Percentiles rank a stretch among this genome's conserved stretches.
Evolutionary conservation across 352 stramenopile genomes (phyloP).

Genomic region (Elongisporangium undulatum): DNA sequence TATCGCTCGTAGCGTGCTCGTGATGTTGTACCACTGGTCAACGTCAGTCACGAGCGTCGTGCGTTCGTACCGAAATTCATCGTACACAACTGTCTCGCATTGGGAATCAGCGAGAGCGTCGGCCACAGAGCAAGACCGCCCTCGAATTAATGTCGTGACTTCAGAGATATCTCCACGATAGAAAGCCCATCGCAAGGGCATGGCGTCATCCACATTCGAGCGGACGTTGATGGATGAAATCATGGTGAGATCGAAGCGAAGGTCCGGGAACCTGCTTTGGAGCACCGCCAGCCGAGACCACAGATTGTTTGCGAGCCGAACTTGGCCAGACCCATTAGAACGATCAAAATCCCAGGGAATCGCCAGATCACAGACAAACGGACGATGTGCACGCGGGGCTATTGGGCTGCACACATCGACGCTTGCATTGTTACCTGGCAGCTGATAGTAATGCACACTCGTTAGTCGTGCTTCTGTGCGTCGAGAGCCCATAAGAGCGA

Average conservation of each 20-base stretch:
- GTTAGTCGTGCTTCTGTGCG: not conserved
- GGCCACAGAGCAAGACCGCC: conserved; percentile 2
- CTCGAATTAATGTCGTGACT: conserved; percentile 21
- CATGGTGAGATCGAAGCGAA: conserved; percentile 11
- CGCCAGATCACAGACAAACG: conserved; percentile 10
- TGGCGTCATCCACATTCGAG: not conserved
- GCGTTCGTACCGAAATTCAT: conserved; percentile 54
- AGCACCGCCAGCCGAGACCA: conserved; percentile 5
- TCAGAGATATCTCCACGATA: conserved; percentile 16
- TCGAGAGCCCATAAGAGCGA: conserved; percentile 3
- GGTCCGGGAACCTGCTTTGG: conserved; percentile 9
- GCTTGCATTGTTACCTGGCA: not conserved
- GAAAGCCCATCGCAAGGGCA: conserved; percentile 1
- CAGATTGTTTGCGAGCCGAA: conserved; percentile 17
- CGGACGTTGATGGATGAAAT: conserved; percentile 1
- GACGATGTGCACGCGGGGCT: not conserved
- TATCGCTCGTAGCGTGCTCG: conserved; percentile 19
- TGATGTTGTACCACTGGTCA: conserved; percentile 21
- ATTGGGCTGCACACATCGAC: not conserved
- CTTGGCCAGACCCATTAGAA: too few species aligned
- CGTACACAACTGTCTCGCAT: conserved; percentile 32
- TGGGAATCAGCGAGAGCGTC: not conserved
- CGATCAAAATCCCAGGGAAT: conserved; percentile 10
- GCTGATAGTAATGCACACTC: not conserved
- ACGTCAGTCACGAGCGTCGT: conserved; percentile 27